Evolutionary conservation across 306 rosid genomes (phyloP).

Genomic region (Pyrus bretschneideri): DNA sequence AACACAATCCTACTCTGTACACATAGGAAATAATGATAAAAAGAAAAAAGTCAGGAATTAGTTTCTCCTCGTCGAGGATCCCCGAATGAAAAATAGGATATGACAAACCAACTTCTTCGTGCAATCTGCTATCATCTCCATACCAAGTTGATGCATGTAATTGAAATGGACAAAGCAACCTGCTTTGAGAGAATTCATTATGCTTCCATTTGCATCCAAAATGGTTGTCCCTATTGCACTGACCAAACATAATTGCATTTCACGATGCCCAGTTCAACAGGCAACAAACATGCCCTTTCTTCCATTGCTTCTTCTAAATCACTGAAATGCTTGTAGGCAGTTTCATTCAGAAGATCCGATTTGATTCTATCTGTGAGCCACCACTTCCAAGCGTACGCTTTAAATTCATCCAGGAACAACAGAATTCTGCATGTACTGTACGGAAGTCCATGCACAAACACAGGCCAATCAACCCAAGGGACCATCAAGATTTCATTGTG

Average conservation of each 20-base stretch:
- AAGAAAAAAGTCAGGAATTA: slow-evolving; percentile 35
- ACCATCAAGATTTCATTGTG: slow-evolving; percentile 41
- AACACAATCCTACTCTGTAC: slow-evolving; percentile 80
- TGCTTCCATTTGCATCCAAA: slow-evolving; percentile 5
- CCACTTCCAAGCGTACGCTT: slow-evolving; percentile 20
- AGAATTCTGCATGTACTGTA: slow-evolving; percentile 12
- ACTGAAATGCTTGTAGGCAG: slow-evolving; percentile 8
- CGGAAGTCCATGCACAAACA: slow-evolving; percentile 16
- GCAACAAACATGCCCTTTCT: slow-evolving; percentile 15
- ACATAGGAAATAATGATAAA: slow-evolving; percentile 26
- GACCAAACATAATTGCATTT: slow-evolving; percentile 14
- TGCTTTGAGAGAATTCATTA: neutral
- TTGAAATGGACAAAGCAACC: slow-evolving; percentile 21
- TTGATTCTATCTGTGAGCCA: slow-evolving; percentile 8
- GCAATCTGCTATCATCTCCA: slow-evolving; percentile 33
- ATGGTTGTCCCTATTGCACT: neutral
- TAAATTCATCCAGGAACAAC: slow-evolving; percentile 25
- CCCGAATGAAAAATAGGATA: slow-evolving; percentile 55
- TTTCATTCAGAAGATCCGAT: slow-evolving; percentile 11
- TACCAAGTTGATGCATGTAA: slow-evolving; percentile 20
- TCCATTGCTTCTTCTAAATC: slow-evolving; percentile 23
- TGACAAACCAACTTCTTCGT: slow-evolving; percentile 29
- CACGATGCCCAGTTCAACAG: slow-evolving; percentile 13
- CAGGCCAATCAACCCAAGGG: slow-evolving; percentile 15
- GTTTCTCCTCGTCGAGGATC: slow-evolving; percentile 41